Conservation (phyloP, 768 basidiomycete genomes). For the Xerocomellus dryophilus region DNA sequence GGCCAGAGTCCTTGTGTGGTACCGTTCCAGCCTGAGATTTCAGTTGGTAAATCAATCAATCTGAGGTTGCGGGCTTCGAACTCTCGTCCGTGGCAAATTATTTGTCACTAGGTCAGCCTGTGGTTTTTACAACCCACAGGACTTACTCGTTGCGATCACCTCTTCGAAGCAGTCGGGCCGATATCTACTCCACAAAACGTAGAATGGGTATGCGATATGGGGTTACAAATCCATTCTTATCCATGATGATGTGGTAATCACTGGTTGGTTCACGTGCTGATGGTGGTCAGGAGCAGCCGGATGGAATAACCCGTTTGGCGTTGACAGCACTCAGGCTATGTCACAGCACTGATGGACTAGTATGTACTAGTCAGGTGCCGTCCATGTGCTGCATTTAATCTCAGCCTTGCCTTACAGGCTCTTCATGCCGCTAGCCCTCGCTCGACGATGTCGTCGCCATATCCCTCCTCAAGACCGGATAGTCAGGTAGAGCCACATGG, state of each 20-base stretch:
- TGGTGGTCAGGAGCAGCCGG: background rate
- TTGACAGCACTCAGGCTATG: background rate
- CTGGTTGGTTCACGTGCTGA: constrained; percentile 5
- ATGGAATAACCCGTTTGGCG: background rate
- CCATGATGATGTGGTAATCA: background rate
- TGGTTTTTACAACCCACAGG: background rate
- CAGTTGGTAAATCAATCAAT: background rate
- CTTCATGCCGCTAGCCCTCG: background rate
- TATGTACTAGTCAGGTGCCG: background rate
- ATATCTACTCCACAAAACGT: background rate
- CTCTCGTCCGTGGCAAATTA: background rate
- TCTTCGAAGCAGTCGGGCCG: background rate
- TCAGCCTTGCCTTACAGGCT: background rate
- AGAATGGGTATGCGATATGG: background rate
- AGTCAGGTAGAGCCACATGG: constrained; percentile 15
- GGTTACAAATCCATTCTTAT: background rate
- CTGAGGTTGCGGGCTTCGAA: background rate
- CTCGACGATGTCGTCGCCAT: constrained; percentile 1
- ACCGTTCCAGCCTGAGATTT: background rate
- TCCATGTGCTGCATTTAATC: background rate
- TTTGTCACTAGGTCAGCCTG: background rate
- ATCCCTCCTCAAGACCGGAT: constrained; percentile 19
- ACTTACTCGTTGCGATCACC: background rate
- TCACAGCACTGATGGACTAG: too few species aligned
- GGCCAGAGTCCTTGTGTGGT: background rate